These are phyloP conservation scores for Puccinia horiana DNA, from an alignment of 1,284 basidiomycete genomes.

Conservation along the genomic window DNA sequence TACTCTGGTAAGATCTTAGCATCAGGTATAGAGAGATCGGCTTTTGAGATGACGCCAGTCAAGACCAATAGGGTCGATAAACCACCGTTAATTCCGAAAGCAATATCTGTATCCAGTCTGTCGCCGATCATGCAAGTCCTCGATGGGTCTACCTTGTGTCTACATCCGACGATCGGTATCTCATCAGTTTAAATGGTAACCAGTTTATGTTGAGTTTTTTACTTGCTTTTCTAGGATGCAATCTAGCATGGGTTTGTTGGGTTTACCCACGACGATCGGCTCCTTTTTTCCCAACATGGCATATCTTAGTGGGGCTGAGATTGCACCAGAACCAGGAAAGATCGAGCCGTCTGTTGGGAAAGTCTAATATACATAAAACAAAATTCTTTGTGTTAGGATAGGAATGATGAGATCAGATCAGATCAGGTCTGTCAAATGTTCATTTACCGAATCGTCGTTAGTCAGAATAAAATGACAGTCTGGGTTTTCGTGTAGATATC, in stretches of 20 bases:
- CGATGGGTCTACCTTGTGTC: constrained; percentile 78
- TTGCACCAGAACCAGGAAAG: constrained; percentile 67
- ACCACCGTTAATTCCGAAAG: constrained; percentile 83
- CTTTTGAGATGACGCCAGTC: constrained; percentile 83
- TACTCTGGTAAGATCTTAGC: constrained; percentile 77
- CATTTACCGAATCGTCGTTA: constrained; percentile 76
- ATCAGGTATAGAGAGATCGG: constrained; percentile 71
- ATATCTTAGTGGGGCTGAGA: constrained; percentile 78
- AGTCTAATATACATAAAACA: constrained; percentile 33
- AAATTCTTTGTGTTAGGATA: too few species aligned
- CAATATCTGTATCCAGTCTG: constrained; percentile 88
- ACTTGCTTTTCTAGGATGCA: constrained; percentile 89
- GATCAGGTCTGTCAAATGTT: not conserved
- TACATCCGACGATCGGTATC: constrained; percentile 55
- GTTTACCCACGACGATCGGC: constrained; percentile 86
- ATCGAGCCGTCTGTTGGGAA: constrained; percentile 41
- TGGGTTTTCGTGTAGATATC: constrained; percentile 77
- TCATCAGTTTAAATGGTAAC: not conserved
- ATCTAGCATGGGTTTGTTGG: constrained; percentile 86
- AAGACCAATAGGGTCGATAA: constrained; percentile 85
- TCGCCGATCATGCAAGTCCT: constrained; percentile 94
- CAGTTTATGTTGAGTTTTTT: too few species aligned
- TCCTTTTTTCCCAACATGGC: constrained; percentile 67
- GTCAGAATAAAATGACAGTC: constrained; percentile 85
- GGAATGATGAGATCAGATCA: not conserved